phyloP scores from a whole-genome alignment of 2,329 filamentous ascomycete genomes.

The Sarocladiaceae sp. region DNA sequence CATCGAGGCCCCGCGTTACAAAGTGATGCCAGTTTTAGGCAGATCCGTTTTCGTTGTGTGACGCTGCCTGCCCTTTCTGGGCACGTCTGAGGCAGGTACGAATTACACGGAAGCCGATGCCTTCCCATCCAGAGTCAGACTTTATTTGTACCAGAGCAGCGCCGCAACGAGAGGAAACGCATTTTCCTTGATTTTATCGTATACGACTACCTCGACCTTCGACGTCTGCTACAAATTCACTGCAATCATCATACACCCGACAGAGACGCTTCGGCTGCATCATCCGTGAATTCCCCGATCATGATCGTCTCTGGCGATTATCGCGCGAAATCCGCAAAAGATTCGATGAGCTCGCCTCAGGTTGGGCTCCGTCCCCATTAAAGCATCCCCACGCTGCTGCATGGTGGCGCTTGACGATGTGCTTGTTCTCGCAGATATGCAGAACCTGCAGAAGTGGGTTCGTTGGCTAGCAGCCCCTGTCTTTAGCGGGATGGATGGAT shows the following conservation, averaged over 20 bases:
- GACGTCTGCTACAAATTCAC: too few relatives aligned
- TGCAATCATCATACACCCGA: neutral
- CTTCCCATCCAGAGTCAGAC: too few relatives aligned
- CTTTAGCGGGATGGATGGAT: neutral
- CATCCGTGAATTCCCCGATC: neutral
- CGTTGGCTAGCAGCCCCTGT: neutral
- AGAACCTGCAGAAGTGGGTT: constrained; percentile 8
- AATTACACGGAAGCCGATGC: neutral
- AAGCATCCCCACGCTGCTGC: constrained; percentile 7
- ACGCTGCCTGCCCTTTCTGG: neutral
- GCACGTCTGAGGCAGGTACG: neutral
- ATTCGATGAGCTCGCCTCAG: neutral
- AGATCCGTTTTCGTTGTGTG: neutral
- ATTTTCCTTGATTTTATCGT: too few relatives aligned
- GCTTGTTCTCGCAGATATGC: neutral
- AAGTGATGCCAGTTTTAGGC: too few relatives aligned
- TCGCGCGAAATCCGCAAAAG: constrained; percentile 3
- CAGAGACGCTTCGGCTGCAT: neutral
- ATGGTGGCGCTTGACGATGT: constrained; percentile 1
- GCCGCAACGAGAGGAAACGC: too few relatives aligned
- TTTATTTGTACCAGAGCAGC: too few relatives aligned
- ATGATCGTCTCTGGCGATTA: neutral
- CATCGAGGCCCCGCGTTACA: too few relatives aligned
- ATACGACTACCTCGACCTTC: too few relatives aligned
- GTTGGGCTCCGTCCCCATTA: constrained; percentile 5